Evolutionary conservation across 345 rosid genomes (phyloP), one percentile per base, ranked within the genome.

Genomic region (Lumnitzera littorea): DNA sequence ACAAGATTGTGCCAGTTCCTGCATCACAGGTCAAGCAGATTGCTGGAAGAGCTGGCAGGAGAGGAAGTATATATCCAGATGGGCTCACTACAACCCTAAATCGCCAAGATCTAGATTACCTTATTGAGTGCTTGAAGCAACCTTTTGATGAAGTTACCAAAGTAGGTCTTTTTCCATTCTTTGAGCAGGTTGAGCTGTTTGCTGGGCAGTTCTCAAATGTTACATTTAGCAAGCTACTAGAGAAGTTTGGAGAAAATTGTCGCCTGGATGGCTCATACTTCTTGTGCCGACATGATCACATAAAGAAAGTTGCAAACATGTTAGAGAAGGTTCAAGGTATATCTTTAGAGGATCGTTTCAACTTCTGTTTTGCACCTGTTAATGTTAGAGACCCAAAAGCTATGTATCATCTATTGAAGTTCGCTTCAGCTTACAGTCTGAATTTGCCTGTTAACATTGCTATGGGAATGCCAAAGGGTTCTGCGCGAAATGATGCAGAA

Each of bases 301-400:
- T 92, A 53, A 92, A 89, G 80, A 92, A 87, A 80, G 92, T 92
- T 11, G 98, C 96, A 46, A 89, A 89, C 70, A 83, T 89, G 98
- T 73, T 92, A 80, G 96, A 92, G 83, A 92, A 80, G 74, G 85
- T 89, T 11, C 63, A 61, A 31, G 88, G 88, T 25, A 47, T 92
- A 58, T 89, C 98, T 16, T 68, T 92, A 51, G 86, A 85, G 76
- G 96, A 92, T 60, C 84, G 98, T 43, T 92, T 89, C 69, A 87
- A 92, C 83, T 92, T 92, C 74, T 89, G 91, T 67, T 92, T 92
- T 66, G 96, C 98, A 17, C 98, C 98, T 5, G 94, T 89, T 51
- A 92, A 89, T 75, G 41, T 89, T 25, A 80, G 96, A 76, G 91
- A 92, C 70, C 96, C 98, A 29, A 87, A 82, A 72, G 89, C 96